phyloP scores from a whole-genome alignment of 441 rosid species.

The Biscutella laevigata region DNA sequence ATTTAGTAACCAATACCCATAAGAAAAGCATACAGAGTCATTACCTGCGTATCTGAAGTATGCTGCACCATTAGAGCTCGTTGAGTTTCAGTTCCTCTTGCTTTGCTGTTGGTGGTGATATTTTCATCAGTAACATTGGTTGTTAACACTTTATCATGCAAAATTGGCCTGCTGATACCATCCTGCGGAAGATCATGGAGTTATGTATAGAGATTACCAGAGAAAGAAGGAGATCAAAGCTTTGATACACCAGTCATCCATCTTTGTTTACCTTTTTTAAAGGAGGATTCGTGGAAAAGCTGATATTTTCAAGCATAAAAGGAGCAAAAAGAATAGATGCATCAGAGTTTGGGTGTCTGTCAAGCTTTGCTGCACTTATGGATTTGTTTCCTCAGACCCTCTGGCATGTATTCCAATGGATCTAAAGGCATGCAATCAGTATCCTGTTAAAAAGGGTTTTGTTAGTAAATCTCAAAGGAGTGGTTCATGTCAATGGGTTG shows the following conservation, averaged over 20 bases:
- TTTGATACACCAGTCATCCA: too few relatives aligned
- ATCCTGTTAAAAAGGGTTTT: too few relatives aligned
- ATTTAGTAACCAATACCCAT: too few relatives aligned
- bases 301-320: slow-evolving; percentile 35
- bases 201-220: too few relatives aligned
- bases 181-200: slow-evolving; percentile 30
- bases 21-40: too few relatives aligned
- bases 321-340: slow-evolving; percentile 37
- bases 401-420: slow-evolving; percentile 87
- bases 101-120: slow-evolving; percentile 33
- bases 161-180: slow-evolving; percentile 28
- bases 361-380: slow-evolving; percentile 40
- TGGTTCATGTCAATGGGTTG: too few relatives aligned
- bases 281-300: slow-evolving; percentile 33
- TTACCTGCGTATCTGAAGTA: slow-evolving; percentile 62
- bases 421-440: slow-evolving; percentile 94
- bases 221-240: too few relatives aligned
- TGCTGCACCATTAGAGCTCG: slow-evolving; percentile 41
- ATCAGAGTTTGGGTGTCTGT: slow-evolving; percentile 39
- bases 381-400: slow-evolving; percentile 58
- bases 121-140: slow-evolving; percentile 35
- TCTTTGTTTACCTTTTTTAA: slow-evolving; percentile 38
- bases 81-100: slow-evolving; percentile 54
- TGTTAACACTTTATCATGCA: slow-evolving; percentile 35
- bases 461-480: too few relatives aligned